These are phyloP conservation scores for Imleria badia DNA, from an alignment of 768 basidiomycete species.

Conservation along the genomic window DNA sequence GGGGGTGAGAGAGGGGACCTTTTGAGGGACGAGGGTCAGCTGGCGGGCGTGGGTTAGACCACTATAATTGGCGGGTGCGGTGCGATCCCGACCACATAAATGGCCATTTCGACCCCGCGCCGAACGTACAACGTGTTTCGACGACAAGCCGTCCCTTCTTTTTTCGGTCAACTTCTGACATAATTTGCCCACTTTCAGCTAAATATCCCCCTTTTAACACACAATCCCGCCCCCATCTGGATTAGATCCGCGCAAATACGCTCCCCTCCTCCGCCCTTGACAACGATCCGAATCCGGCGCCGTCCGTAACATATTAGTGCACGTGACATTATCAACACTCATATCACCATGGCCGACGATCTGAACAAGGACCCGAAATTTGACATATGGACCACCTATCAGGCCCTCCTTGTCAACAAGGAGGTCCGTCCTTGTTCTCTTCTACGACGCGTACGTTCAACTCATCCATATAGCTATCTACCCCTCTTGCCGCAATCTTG, in stretches of 20 bases:
- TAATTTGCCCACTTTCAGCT: conserved; percentile 22
- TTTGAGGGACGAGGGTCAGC: conserved; percentile 38
- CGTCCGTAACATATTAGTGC: background rate
- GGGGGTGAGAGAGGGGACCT: conserved; percentile 29
- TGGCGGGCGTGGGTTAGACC: conserved; percentile 43
- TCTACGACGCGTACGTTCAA: background rate
- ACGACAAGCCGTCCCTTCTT: conserved; percentile 41
- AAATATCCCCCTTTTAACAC: conserved; percentile 14
- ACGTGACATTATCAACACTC: conserved; percentile 20
- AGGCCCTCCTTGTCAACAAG: conserved; percentile 59
- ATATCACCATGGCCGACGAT: conserved; percentile 11
- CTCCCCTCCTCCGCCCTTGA: conserved; percentile 19
- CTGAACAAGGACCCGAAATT: conserved; percentile 24
- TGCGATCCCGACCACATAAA: conserved; percentile 53
- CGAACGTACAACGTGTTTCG: conserved; percentile 78
- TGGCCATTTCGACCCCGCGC: conserved; percentile 58
- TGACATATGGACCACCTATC: conserved; percentile 55
- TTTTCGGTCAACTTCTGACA: conserved; percentile 17
- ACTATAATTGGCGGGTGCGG: conserved; percentile 52
- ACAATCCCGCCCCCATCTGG: conserved; percentile 8
- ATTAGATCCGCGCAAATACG: conserved; percentile 26
- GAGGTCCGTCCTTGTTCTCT: conserved; percentile 46
- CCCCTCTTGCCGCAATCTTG: conserved; percentile 86
- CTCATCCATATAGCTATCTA: conserved; percentile 54
- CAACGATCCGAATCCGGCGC: conserved; percentile 22